Base-by-base conservation (phyloP, 2,329 filamentous ascomycete species). In the Fusarium scirpi region DNA sequence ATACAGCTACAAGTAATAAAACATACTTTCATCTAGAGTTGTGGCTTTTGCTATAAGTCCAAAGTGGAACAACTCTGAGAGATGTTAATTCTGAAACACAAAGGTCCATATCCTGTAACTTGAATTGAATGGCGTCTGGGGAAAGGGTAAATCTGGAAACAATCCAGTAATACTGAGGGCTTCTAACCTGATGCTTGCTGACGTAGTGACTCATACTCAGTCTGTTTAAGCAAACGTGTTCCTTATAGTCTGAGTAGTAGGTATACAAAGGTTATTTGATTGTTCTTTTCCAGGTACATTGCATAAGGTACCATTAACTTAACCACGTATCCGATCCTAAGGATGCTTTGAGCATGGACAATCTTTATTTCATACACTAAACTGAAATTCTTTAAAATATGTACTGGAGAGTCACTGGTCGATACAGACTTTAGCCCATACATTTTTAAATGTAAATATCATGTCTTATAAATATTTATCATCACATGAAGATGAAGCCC, bases 401-500 rank as follows among this genome's bases (percentile, higher is more conserved):
- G 5, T 18, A 34, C 16, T 11, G 3, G 9, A 34, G 10, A n/a
- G 2, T 3, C 18, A 38, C 18, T 38, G 18, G 10, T 38, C 3
- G 10, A 7, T 38, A 38, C 10, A 12, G 18, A 1, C 18, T 11
- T 12, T n/a, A 6, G 18, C 10, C 34, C 18, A n/a, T 38, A 38
- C 10, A 38, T 4, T 12, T 4, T 12, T 38, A 6, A 38, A 4
- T 6, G 34, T n/a, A 51, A 13, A 18, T 43, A 53, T 34, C 11
- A 44, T n/a, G 43, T 58, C 24, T 20, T 15, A 41, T 46, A 46
- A 38, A 27, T n/a, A 53, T 22, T 22, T 11, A 25, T 34, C 32
- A 62, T 70, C 68, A 70, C 68, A 70, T 70, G 68, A 48, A 57
- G 29, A 67, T 30, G 40, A 66, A 57, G 53, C 68, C 59, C 55